Percentiles rank a stretch among this genome's conserved stretches.
Conservation (phyloP, 2,329 filamentous ascomycete species). For the Fusarium sp. region DNA sequence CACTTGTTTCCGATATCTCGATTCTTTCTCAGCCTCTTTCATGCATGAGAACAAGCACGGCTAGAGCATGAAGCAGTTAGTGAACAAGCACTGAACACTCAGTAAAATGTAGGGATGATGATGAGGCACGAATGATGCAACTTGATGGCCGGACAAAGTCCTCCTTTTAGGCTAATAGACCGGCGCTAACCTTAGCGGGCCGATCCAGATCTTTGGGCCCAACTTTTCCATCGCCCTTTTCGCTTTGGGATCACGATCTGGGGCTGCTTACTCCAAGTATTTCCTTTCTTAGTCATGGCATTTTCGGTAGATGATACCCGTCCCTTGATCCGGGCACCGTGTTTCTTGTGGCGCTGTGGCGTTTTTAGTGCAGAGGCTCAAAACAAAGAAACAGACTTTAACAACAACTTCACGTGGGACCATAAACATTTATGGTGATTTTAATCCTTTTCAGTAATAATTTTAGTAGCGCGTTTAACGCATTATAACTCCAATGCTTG, state of each 20-base stretch:
- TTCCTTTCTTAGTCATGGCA: not conserved
- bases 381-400: not conserved
- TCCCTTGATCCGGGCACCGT: not conserved
- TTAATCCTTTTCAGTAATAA: no score
- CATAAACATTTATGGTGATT: no score
- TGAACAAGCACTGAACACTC: no score
- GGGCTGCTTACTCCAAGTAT: not conserved
- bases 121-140: not conserved
- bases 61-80: no score
- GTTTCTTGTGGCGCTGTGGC: not conserved
- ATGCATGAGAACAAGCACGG: not conserved
- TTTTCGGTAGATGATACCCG: not conserved
- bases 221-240: conserved; percentile 5
- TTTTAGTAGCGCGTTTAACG: no score
- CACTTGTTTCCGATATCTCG: not conserved
- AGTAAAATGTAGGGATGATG: not conserved
- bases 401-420: no score
- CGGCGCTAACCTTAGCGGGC: conserved; percentile 16
- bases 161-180: not conserved
- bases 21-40: not conserved
- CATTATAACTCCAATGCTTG: no score
- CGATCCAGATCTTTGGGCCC: conserved; percentile 18
- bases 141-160: not conserved
- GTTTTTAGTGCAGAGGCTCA: not conserved
- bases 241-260: not conserved